Evolutionary conservation across 2,329 filamentous ascomycete species (phyloP), one percentile per base, ranked within the genome.

Genomic region (Mollisia scopiformis): DNA sequence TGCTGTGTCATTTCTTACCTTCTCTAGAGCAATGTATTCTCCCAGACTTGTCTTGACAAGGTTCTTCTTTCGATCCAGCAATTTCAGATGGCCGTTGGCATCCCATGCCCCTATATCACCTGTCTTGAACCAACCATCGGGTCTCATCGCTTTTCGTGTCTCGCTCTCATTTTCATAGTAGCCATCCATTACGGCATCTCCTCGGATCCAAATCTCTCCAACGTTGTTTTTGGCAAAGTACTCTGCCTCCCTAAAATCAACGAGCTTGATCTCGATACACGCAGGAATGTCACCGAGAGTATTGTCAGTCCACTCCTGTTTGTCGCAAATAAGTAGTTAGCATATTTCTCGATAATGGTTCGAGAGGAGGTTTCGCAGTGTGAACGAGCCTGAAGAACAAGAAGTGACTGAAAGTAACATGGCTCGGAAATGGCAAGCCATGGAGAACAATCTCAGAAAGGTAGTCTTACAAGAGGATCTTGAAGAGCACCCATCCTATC

Each of bases 1-100:
- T 6, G 11, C 19, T n/a, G 19, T 6, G 27, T 31, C 2, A 30
- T 3, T 28, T 21, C 41, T 61, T 60, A 63, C 73, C 72, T 93
- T 97, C 80, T 97, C 94, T 5, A 98, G 85, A 14, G 93, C 94
- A 75, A 98, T 96, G 78, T 98, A 98, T 82, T 98, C 94, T 68
- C 94, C 94, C 63, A 93, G 92, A 65, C 92, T 85, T 63, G 95
- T 93, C 87, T 98, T 98, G 76, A 97, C 91, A 67, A 95, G 77
- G 77, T 94, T 94, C 86, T 43, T 43, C 39, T 43, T 43, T 23
- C 39, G 39, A 76, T 94, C 91, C 71, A 94, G 91, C 74, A 94
- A 87, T 66, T 82, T 84, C 61, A 94, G 79, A 70, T 93, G 88
- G 56, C 91, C 91, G 66, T 87, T 83, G 64, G 79, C 71, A 75